Percentiles rank a stretch among this genome's conserved stretches.
Conservation (phyloP, 2,329 filamentous ascomycete genomes). For the Ophiocordyceps unilateralis region DNA sequence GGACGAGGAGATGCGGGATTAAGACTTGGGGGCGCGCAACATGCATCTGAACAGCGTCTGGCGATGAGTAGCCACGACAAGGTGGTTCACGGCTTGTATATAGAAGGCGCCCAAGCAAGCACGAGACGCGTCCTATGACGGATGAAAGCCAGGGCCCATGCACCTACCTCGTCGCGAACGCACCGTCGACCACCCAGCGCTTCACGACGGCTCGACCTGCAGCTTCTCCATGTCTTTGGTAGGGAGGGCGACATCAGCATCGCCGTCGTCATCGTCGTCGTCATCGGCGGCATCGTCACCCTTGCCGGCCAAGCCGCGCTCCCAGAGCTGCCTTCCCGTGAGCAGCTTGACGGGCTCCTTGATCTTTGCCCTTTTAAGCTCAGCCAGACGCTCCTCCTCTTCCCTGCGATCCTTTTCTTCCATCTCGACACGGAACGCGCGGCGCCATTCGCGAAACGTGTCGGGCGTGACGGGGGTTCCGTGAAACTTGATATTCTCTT, state of each 20-base stretch:
- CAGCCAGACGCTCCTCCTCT: conserved; percentile 65
- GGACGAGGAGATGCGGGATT: conserved; percentile 38
- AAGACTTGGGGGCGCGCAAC: too few relatives aligned
- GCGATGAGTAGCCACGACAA: too few relatives aligned
- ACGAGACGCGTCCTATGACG: background rate
- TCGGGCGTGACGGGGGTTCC: conserved; percentile 78
- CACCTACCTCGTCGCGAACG: background rate
- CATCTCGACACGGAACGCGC: conserved; percentile 63
- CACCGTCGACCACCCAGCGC: background rate
- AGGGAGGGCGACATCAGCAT: conserved; percentile 40
- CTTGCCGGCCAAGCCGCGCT: conserved; percentile 53
- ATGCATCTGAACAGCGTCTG: too few relatives aligned
- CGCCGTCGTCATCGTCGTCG: conserved; percentile 46
- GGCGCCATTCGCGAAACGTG: conserved; percentile 70
- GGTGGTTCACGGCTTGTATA: background rate
- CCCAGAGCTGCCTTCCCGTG: conserved; percentile 63
- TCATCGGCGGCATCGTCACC: conserved; percentile 49
- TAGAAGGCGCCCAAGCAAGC: background rate
- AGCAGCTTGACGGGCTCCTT: conserved; percentile 54
- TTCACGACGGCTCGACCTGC: conserved; percentile 40
- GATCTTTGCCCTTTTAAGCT: conserved; percentile 60
- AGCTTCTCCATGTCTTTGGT: conserved; percentile 52
- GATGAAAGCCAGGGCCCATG: background rate
- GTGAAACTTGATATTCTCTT: conserved; percentile 94
- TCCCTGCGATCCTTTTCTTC: conserved; percentile 50